Evolutionary conservation across 1,284 basidiomycete species (phyloP).

Genomic region (Coniophora puteana): DNA sequence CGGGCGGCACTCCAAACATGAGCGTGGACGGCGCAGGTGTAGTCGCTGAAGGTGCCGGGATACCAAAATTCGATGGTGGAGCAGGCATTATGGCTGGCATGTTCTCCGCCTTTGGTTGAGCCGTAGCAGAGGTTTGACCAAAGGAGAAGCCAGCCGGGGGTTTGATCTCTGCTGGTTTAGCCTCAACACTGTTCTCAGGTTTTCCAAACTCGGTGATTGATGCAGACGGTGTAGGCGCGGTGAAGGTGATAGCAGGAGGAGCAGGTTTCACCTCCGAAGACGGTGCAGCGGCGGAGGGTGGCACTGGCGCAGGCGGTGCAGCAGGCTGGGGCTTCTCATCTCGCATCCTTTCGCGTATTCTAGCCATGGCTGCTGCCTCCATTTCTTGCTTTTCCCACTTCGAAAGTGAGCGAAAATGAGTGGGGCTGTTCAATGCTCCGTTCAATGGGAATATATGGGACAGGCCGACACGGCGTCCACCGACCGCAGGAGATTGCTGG

Average conservation of each 20-base stretch:
- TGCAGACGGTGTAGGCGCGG: slow-evolving; percentile 17
- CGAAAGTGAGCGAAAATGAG: slow-evolving; percentile 52
- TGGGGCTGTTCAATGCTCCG: slow-evolving; percentile 49
- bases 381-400: slow-evolving; percentile 83
- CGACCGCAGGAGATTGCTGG: slow-evolving; percentile 24
- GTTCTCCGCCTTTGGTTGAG: slow-evolving; percentile 7
- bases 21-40: slow-evolving; percentile 15
- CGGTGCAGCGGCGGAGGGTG: slow-evolving; percentile 23
- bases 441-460: slow-evolving; percentile 25
- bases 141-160: slow-evolving; percentile 20
- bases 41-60: slow-evolving; percentile 7
- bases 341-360: slow-evolving; percentile 49
- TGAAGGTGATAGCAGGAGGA: slow-evolving; percentile 26
- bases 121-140: not conserved
- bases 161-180: slow-evolving; percentile 17
- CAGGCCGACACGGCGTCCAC: slow-evolving; percentile 36
- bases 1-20: slow-evolving; percentile 11
- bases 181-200: slow-evolving; percentile 18
- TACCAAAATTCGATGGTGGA: no score
- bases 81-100: no score
- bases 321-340: slow-evolving; percentile 26
- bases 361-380: slow-evolving; percentile 72
- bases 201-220: slow-evolving; percentile 26
- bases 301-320: slow-evolving; percentile 10
- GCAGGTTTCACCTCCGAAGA: slow-evolving; percentile 16